Base-by-base conservation (phyloP, 2,329 filamentous ascomycete species). In the Fusarium nygamai region DNA sequence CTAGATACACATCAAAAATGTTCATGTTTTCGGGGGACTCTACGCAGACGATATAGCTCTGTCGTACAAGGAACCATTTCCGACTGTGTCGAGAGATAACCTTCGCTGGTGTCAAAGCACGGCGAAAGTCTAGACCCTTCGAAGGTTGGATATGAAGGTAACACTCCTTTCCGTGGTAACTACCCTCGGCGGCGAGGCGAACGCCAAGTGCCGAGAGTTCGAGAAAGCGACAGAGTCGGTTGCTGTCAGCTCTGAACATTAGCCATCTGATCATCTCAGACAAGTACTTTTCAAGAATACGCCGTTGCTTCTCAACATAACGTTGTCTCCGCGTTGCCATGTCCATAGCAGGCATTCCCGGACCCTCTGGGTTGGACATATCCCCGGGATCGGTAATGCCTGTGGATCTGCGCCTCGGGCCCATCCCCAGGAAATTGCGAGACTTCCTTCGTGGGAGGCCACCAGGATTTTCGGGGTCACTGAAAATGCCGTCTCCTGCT, bases 1-100 rank as follows among this genome's bases (percentile, higher is more conserved):
- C 94, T n/a, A 99, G 88, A 82, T 98, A 98, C 29, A 99, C 96
- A 83, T 99, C 97, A 81, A 98, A 98, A 39, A 98, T 97, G 79
- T 98, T 96, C 93, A 98, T 97, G 78, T 97, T 97, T 81, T 98
- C 96, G 1, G 96, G 96, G 0, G 96, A 98, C 81, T 98, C 96
- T n/a, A 98, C 95, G 76, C 96, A 98, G 50, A 98, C 96, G 68
- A 99, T 92, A 80, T 99, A 99, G 84, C 95, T 98, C 83, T 98
- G 95, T 59, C 96, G 89, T n/a, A 99, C 95, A 27, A 98, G 87
- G 81, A 99, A 99, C 96, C 96, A 99, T 82, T 98, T 98, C 24
- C 95, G 94, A 69, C 91, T 93, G 83, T 98, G 95, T 19, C 95
- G 90, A 60, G 91, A 91, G 79, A 95, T 93, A 72, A 98, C 88